Base-by-base conservation (phyloP, 2,329 filamentous ascomycete species). In the Cladophialophora immunda region DNA sequence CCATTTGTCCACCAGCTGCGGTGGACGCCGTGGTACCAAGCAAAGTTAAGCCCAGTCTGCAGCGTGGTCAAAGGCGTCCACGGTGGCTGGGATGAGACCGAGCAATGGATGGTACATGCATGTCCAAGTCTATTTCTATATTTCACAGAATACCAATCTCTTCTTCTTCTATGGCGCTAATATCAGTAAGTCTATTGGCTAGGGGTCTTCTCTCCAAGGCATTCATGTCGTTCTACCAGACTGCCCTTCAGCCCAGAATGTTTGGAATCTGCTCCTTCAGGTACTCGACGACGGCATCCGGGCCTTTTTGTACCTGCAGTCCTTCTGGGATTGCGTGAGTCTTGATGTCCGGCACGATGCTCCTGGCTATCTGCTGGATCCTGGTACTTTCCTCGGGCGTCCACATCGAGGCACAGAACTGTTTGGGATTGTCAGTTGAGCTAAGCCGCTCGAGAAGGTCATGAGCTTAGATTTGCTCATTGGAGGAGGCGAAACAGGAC, bases 331-430 rank as follows among this genome's bases (percentile, higher is more conserved):
- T 80, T 15, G 79, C 80, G 66, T 81, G 78, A 36, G 79, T 75
- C 73, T 79, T 80, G 72, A 81, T 80, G 54, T 75, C 72, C 5
- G 79, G 79, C 25, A 74, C 75, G 66, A 78, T 75, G 25, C 74
- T 75, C 19, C 74, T 73, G 22, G 78, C 80, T 22, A 77, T 80
- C 7, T 74, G 68, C 50, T 79, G 77, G 54, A 81, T 81, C 45
- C 75, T 70, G 9, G 73, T 69, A 15, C 78, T 77, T 73, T 81
- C 71, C 50, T 81, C 78, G 2, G 74, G 75, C 34, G 82, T 81
- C 84, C 85, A 86, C 84, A 86, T 86, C 2, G 84, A 89, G 2
- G 88, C 88, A 59, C 84, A 87, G 78, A 88, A 89, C 85, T 89
- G 66, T 63, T 55, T 2, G 4, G 5, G 72, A 22, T 47, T 34